Base-by-base conservation (phyloP, 805 yeast species). In the Myxozyma mucilagina region DNA sequence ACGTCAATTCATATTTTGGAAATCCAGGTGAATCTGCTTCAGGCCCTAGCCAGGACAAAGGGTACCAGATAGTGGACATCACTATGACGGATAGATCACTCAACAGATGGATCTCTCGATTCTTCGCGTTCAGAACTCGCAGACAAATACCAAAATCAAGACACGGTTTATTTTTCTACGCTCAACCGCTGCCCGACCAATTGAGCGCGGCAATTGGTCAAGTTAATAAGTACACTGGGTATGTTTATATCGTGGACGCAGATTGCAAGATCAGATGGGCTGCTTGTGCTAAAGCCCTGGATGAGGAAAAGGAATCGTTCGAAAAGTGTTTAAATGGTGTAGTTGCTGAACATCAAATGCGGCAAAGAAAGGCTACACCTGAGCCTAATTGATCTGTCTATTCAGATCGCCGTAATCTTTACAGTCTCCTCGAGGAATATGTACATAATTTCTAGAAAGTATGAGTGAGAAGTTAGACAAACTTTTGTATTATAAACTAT, bases 221-320 rank as follows among this genome's bases (percentile, higher is more conserved):
- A 67, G 86, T 85, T 57, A 93, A 93, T 71, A 80, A 83, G 24
- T 88, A 87, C 68, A 84, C 96, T 1, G 98, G 98, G 0, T 91
- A 89, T 70, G 77, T 91, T 10, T 87, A 90, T 66, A 76, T 93
- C 4, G 80, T 94, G 39, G 99, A 94, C 70, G 78, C 78, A 14
- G 77, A 84, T 13, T 86, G 87, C 54, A 86, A 82, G 68, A 87
- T 94, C 56, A 79, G 98, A 68, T 93, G 98, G 98, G 91, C 90
- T 29, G 89, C 90, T 3, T 84, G 96, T 67, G 99, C 98, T 1
- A 82, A 81, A 43, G 87, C 96, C 1, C 79, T 80, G 14, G 84
- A 80, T n/a, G 80, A 81, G 38, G 99, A 94, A 67, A 75, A 77
- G 51, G 77, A 65, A 45, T 63, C 66, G n/a, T 54, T 61, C 18